phyloP scores from a whole-genome alignment of 306 rosid genomes.

The Dalbergia cochinchinensis region DNA sequence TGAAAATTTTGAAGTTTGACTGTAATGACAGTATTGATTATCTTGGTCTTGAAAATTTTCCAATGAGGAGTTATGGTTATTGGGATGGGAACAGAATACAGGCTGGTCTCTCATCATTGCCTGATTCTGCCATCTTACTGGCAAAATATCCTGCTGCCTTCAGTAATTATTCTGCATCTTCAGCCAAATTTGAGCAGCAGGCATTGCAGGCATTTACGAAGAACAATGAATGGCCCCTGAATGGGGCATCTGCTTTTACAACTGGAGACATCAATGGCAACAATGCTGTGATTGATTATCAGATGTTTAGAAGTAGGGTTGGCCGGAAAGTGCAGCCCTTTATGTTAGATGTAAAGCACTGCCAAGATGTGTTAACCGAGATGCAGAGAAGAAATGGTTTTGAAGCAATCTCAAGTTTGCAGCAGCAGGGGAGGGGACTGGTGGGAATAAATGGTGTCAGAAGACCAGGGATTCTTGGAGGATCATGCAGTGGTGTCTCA shows the following conservation, averaged over 20 bases:
- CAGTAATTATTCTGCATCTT: slow-evolving; percentile 59
- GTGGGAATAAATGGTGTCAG: slow-evolving; percentile 81
- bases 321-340: slow-evolving; percentile 36
- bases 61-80: slow-evolving; percentile 63
- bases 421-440: slow-evolving; percentile 77
- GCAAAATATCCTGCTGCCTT: slow-evolving; percentile 94
- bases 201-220: slow-evolving; percentile 62
- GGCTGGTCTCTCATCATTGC: slow-evolving; percentile 63
- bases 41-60: slow-evolving; percentile 70
- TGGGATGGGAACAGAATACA: slow-evolving; percentile 85
- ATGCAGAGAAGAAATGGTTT: slow-evolving; percentile 74
- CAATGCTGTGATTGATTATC: slow-evolving; percentile 74
- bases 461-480: slow-evolving; percentile 8
- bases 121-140: slow-evolving; percentile 82
- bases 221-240: slow-evolving; percentile 61
- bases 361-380: slow-evolving; percentile 70
- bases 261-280: slow-evolving; percentile 62
- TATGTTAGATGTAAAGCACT: slow-evolving; percentile 69
- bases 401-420: slow-evolving; percentile 73
- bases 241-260: slow-evolving; percentile 60
- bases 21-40: slow-evolving; percentile 40
- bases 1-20: slow-evolving; percentile 67
- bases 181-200: slow-evolving; percentile 68
- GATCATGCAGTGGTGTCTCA: slow-evolving; percentile 73
- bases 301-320: slow-evolving; percentile 64